Evolutionary conservation across 305 asterid genomes (phyloP).

Genomic region (Nicotiana rustica): DNA sequence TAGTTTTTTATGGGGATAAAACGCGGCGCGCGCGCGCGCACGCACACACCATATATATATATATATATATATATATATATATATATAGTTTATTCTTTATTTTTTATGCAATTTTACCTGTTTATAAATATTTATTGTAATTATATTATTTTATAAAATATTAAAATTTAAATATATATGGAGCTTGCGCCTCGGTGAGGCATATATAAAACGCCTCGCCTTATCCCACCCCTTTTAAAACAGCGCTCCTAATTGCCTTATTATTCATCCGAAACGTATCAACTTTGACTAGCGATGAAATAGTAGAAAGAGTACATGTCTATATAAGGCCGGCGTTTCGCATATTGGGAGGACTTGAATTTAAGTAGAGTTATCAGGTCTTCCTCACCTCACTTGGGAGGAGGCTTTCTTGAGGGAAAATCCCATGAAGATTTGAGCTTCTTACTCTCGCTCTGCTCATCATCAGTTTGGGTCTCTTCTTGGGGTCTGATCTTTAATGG

Average conservation of each 20-base stretch:
- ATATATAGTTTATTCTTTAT: too few species aligned
- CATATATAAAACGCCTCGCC: too few species aligned
- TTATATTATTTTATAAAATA: too few species aligned
- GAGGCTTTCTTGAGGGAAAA: background rate
- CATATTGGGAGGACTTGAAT: constrained; percentile 44
- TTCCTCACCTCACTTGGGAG: constrained; percentile 54
- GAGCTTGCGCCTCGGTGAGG: too few species aligned
- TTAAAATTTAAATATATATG: too few species aligned
- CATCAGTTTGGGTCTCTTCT: background rate
- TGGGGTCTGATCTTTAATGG: constrained; percentile 42
- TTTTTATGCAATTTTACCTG: too few species aligned
- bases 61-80: too few species aligned
- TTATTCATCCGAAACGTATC: constrained; percentile 48
- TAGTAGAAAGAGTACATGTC: constrained; percentile 50
- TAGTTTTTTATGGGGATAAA: too few species aligned
- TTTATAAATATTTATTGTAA: too few species aligned
- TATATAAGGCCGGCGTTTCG: constrained; percentile 37
- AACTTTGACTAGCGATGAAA: constrained; percentile 42
- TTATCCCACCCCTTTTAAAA: too few species aligned
- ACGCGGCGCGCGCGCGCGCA: too few species aligned
- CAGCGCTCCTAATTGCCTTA: constrained; percentile 35
- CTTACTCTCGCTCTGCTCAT: constrained; percentile 12
- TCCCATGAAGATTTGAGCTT: constrained; percentile 35
- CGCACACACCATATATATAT: too few species aligned
- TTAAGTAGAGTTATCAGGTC: constrained; percentile 56